A percentile compares a stretch with the other conserved stretches of the same genome.
These are phyloP conservation scores for Leccinellum luteum DNA, from an alignment of 768 basidiomycete genomes.

Conservation along the genomic window DNA sequence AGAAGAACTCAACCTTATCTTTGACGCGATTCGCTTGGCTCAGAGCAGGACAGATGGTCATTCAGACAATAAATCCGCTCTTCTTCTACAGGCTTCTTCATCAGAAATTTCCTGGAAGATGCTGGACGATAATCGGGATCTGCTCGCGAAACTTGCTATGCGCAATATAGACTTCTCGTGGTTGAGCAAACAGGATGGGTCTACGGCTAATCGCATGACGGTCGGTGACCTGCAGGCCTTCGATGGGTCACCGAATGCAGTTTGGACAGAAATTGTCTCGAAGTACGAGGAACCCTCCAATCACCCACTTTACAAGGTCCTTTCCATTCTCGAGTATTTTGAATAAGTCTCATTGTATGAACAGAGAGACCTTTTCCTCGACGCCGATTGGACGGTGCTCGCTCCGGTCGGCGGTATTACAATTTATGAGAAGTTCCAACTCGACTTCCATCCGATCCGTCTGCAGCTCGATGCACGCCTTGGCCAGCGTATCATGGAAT, in stretches of 20 bases:
- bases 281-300: conserved; percentile 70
- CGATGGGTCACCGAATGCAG: conserved; percentile 77
- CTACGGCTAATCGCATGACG: conserved; percentile 72
- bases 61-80: conserved; percentile 73
- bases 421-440: conserved; percentile 79
- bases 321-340: not conserved
- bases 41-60: conserved; percentile 70
- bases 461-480: conserved; percentile 84
- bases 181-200: conserved; percentile 85
- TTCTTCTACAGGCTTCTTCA: conserved; percentile 77
- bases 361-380: conserved; percentile 70
- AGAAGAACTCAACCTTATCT: conserved; percentile 80
- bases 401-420: conserved; percentile 92
- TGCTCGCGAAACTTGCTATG: conserved; percentile 85
- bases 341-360: conserved; percentile 6
- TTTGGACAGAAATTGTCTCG: conserved; percentile 85
- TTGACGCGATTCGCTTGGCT: conserved; percentile 81
- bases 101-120: conserved; percentile 91
- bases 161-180: conserved; percentile 76
- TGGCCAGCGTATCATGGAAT: conserved; percentile 81
- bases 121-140: conserved; percentile 67
- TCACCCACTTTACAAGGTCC: conserved; percentile 71
- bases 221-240: conserved; percentile 81
- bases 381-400: conserved; percentile 79
- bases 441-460: conserved; percentile 82